phyloP scores from a whole-genome alignment of 106 monocot genomes.

The Amphibolis antarctica region DNA sequence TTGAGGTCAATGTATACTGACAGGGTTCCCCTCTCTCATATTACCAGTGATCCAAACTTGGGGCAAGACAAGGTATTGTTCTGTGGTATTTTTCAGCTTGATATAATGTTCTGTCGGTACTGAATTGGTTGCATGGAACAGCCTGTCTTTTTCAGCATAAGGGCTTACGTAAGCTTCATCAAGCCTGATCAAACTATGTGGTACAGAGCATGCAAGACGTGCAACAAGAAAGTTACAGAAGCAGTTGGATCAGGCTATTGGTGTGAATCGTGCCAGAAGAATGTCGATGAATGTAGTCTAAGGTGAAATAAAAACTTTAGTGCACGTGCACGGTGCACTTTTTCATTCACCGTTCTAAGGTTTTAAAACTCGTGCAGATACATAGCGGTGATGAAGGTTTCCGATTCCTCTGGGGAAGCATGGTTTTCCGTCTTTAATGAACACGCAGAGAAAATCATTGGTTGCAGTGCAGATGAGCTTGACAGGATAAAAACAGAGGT shows the following conservation, averaged over 20 bases:
- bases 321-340: too few relatives aligned
- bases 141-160: constrained; percentile 71
- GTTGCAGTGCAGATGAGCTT: constrained; percentile 91
- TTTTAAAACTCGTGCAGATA: constrained; percentile 55
- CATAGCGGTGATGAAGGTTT: constrained; percentile 76
- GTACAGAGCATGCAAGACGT: constrained; percentile 87
- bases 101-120: too few relatives aligned
- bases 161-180: constrained; percentile 64
- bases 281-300: constrained; percentile 64
- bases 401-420: constrained; percentile 80
- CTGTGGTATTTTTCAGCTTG: too few relatives aligned
- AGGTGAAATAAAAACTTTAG: constrained; percentile 30
- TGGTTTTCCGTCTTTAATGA: constrained; percentile 92
- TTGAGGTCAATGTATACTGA: constrained; percentile 68
- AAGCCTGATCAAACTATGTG: constrained; percentile 90
- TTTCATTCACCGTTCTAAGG: too few relatives aligned
- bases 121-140: constrained; percentile 15
- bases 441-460: constrained; percentile 85
- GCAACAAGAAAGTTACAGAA: constrained; percentile 94
- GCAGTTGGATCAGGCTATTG: constrained; percentile 76
- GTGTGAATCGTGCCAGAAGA: constrained; percentile 89
- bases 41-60: constrained; percentile 47
- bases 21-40: constrained; percentile 69
- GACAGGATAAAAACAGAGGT: constrained; percentile 70
- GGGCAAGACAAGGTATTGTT: constrained; percentile 65